Conservation (phyloP, 139 green algal genomes). For the Micractinium conductrix region DNA sequence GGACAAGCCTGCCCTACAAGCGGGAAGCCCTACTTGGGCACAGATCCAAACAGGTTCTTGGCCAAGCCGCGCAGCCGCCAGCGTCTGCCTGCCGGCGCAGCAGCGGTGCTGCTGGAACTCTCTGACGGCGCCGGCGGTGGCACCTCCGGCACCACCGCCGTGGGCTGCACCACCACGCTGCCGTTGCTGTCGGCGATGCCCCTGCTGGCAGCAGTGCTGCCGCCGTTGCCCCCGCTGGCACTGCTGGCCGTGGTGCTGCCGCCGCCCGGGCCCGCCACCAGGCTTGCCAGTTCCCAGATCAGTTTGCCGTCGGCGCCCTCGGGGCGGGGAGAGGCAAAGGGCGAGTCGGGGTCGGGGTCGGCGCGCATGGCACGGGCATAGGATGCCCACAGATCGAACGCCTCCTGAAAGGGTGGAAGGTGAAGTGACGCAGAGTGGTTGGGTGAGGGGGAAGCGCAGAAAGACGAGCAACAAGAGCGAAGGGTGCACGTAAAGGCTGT, state of each 20-base stretch:
- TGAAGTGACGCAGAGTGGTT: not conserved
- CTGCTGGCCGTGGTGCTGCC: not conserved
- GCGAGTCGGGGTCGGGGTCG: not conserved
- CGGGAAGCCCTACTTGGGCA: too few species aligned
- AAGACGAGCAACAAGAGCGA: not conserved
- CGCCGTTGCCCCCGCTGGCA: not conserved
- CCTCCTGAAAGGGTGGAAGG: not conserved
- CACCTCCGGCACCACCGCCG: not conserved
- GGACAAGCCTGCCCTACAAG: too few species aligned
- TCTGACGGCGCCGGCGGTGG: not conserved
- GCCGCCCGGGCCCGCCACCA: not conserved
- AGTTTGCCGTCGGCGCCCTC: not conserved
- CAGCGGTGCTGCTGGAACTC: not conserved
- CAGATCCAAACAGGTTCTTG: not conserved
- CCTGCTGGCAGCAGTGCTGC: not conserved
- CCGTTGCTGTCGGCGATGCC: not conserved
- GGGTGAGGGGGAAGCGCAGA: not conserved
- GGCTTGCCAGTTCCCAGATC: not conserved
- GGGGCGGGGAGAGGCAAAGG: not conserved
- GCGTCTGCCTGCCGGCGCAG: not conserved
- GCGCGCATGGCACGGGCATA: not conserved
- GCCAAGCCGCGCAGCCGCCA: not conserved
- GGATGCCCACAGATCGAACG: not conserved
- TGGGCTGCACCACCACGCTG: not conserved
- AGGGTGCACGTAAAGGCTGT: not conserved